Base-by-base conservation (phyloP, 192 early-diverging fungal species). In the Mortierella alpina region DNA sequence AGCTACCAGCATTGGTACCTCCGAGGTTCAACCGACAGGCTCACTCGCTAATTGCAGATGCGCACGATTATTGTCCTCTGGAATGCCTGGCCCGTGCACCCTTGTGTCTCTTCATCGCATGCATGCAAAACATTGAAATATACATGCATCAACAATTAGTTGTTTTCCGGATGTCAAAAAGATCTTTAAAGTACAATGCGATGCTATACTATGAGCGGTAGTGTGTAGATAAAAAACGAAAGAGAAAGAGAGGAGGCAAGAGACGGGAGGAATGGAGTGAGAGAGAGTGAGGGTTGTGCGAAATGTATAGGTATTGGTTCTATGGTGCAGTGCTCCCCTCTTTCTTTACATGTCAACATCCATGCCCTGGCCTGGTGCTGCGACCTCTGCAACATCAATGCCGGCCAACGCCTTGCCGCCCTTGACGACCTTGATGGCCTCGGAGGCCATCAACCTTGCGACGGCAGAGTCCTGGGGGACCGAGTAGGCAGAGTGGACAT, bases 401-500 rank as follows among this genome's bases (percentile, higher is more conserved):
- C 75, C 76, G 10, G 66, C 57, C 45, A 82, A 47, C 17, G 72
- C 58, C 68, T 73, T 86, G 55, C 75, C 73, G 15, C 72, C 39
- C 70, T 84, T 80, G 51, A 83, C 67, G 41, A 68, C 68, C 64
- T 73, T 66, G 66, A 83, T 60, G 18, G 58, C 47, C 51, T 81
- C 78, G 15, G 67, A 53, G 41, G 80, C 82, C 66, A 89, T 63
- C 14, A 88, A 39, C 6, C 48, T 57, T n/a, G 85, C 84, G 23
- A 83, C 57, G 42, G 55, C 63, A 2, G 83, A 70, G 17, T 86
- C 84, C 11, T 59, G 71, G 0, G 80, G 84, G 53, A 95, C 85
- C n/a, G 69, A 73, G 47, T 88, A 88, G 47, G 86, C 83, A 65
- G 93, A 94, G 77, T 91, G 90, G 10, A 96, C 90, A 82, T 90